A percentile compares a stretch with the other conserved stretches of the same genome.
Evolutionary conservation across 805 yeast genomes (phyloP).

Genomic region (Saturnispora saitoi): DNA sequence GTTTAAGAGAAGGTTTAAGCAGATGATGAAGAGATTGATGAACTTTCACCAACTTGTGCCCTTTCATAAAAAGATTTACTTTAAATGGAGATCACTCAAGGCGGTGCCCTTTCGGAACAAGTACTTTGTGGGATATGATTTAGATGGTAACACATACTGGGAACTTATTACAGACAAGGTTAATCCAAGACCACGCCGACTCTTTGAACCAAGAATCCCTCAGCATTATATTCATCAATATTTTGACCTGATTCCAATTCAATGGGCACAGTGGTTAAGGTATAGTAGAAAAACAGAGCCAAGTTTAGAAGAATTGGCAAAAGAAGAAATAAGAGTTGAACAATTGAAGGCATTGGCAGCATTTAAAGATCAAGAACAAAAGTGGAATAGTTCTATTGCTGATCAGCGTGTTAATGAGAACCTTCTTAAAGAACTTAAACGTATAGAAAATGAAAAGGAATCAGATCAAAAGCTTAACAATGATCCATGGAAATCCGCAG

Average conservation of each 20-base stretch:
- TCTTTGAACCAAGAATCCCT: slow-evolving; percentile 46
- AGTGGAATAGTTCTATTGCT: slow-evolving; percentile 13
- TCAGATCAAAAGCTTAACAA: not conserved
- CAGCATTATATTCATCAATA: slow-evolving; percentile 48
- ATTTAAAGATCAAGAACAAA: slow-evolving; percentile 38
- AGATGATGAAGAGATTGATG: slow-evolving; percentile 28
- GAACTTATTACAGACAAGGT: slow-evolving; percentile 48
- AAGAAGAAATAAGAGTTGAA: slow-evolving; percentile 49
- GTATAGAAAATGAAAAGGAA: not conserved
- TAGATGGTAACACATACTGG: slow-evolving; percentile 84
- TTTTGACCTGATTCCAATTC: slow-evolving; percentile 51
- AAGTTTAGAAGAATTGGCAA: slow-evolving; percentile 48
- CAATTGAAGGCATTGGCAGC: slow-evolving; percentile 42
- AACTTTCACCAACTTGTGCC: slow-evolving; percentile 35
- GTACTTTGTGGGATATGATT: slow-evolving; percentile 69
- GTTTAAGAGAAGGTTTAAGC: not conserved
- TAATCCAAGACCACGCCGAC: slow-evolving; percentile 44
- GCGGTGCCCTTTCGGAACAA: slow-evolving; percentile 60
- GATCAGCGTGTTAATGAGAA: slow-evolving; percentile 17
- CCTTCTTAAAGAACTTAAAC: slow-evolving; percentile 19
- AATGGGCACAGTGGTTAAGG: slow-evolving; percentile 79
- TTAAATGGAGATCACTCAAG: slow-evolving; percentile 52
- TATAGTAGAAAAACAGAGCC: slow-evolving; percentile 55
- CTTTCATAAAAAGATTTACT: slow-evolving; percentile 39
- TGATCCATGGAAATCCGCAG: slow-evolving; percentile 10